Base-by-base conservation (phyloP, 2,329 filamentous ascomycete species). In the Microcera coccophila region DNA sequence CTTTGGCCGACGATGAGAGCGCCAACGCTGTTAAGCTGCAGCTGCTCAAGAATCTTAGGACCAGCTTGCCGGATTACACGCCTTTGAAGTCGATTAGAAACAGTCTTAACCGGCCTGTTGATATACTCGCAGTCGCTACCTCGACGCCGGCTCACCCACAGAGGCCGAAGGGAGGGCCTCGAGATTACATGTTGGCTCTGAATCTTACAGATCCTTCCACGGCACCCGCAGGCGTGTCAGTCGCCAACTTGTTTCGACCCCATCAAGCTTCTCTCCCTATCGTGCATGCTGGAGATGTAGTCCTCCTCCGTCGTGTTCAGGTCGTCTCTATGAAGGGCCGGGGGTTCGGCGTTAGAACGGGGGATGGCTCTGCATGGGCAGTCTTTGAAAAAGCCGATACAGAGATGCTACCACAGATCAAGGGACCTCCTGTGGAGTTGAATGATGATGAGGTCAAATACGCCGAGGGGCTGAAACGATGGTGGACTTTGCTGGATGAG, bases 181-280 rank as follows among this genome's bases (percentile, higher is more conserved):
- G 79, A 17, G 77, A 83, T 55, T 83, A 75, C 61, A 73, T 78
- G 62, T 72, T 81, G 53, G 72, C 74, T 14, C 75, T 84, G 49
- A 74, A 71, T 31, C 63, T 81, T 11, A 77, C 74, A 1, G 81
- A 84, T 53, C 71, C 76, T 19, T 75, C 75, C 2, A 68, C 72
- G 16, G 73, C 73, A 3, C 75, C 77, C 2, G 62, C 65, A 9
- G 59, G 63, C 12, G 73, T 81, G 2, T 67, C 67, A 11, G 73
- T 81, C 54, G 77, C 79, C 19, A 72, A 78, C 50, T 62, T 84
- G 14, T 81, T 76, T 62, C 72, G 79, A 12, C 74, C 77, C 10
- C 77, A 84, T 55, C 75, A 74, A 55, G 68, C 75, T 5, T 72
- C 73, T 3, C 65, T 84, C 34, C 81, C 81, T 2, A 58, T 71